Evolutionary conservation across 768 basidiomycete species (phyloP).

Genomic region (Atractiella rhizophila): DNA sequence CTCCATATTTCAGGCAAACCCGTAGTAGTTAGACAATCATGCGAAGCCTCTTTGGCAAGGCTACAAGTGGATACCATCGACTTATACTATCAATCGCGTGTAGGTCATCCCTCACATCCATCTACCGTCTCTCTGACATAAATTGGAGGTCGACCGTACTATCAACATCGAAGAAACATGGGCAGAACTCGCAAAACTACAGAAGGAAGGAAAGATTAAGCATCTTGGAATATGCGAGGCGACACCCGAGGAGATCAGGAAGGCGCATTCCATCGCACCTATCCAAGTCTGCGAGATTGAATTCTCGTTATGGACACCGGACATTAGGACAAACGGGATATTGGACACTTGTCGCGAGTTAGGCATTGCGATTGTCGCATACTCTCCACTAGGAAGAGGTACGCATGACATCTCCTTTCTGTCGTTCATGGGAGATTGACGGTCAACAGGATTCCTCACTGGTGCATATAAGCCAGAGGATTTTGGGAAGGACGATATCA

Average conservation of each 20-base stretch:
- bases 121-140: no score
- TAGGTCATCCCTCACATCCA: no score
- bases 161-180: constrained; percentile 1
- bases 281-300: neutral
- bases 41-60: neutral
- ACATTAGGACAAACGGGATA: constrained; percentile 12
- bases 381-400: neutral
- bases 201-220: neutral
- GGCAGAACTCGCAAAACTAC: neutral
- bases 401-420: neutral
- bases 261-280: neutral
- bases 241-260: neutral
- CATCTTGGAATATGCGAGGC: neutral
- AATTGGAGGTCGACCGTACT: neutral
- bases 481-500: neutral
- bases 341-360: constrained; percentile 17
- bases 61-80: neutral
- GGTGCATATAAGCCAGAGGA: neutral
- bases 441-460: neutral
- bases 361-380: constrained; percentile 18
- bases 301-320: constrained; percentile 1
- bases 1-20: no score
- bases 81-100: neutral
- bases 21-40: neutral
- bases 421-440: neutral